Evolutionary conservation across 2,329 filamentous ascomycete species (phyloP).

Genomic region (Drechslerella coelobrocha): DNA sequence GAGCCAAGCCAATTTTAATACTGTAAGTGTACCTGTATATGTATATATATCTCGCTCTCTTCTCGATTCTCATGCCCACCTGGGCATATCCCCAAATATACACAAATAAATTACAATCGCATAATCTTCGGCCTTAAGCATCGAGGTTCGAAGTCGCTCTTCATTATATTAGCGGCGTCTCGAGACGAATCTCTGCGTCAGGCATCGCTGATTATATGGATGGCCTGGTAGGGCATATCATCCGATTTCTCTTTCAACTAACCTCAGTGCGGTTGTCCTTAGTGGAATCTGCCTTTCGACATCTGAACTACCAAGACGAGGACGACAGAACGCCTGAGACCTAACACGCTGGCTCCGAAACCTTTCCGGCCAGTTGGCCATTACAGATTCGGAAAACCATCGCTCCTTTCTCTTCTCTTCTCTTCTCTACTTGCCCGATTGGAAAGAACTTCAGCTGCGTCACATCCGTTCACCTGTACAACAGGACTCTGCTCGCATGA

Average conservation of each 20-base stretch:
- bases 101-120: not conserved
- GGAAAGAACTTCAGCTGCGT: conserved; percentile 19
- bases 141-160: not conserved
- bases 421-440: conserved; percentile 1
- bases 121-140: not conserved
- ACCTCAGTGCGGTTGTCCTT: not conserved
- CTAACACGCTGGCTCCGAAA: not conserved
- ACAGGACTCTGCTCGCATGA: conserved; percentile 29
- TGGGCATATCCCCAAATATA: conserved; percentile 2
- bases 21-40: not conserved
- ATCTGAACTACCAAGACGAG: conserved; percentile 4
- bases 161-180: not conserved
- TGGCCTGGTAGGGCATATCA: conserved; percentile 3
- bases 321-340: not conserved
- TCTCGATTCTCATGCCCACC: conserved; percentile 4
- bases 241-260: not conserved
- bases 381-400: not conserved
- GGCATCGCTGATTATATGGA: not conserved
- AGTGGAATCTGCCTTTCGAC: conserved; percentile 24
- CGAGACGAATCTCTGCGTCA: conserved; percentile 2
- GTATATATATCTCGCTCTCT: not conserved
- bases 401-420: not conserved
- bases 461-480: conserved; percentile 25
- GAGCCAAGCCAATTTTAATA: not conserved
- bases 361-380: not conserved